These are phyloP conservation scores for Trichoderma breve DNA, from an alignment of 2,329 filamentous ascomycete species.

Conservation along the genomic window DNA sequence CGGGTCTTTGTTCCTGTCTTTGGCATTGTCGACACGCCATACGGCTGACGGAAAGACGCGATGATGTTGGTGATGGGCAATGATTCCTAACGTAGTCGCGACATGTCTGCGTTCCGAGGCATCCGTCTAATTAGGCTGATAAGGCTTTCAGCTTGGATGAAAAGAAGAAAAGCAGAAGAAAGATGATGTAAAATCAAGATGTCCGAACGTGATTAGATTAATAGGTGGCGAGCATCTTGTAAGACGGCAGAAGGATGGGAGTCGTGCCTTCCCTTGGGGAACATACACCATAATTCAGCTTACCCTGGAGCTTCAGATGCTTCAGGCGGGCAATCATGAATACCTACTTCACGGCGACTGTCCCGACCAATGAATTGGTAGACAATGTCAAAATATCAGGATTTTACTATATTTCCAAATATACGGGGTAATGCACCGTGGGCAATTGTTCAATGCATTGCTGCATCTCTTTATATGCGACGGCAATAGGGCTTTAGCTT, in stretches of 20 bases:
- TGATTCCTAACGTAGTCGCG: background rate
- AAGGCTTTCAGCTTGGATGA: background rate
- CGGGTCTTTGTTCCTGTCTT: background rate
- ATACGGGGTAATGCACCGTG: fast-evolving
- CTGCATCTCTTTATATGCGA: too few relatives aligned
- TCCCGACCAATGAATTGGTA: too few relatives aligned
- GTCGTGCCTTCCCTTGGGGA: background rate
- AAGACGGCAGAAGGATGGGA: background rate
- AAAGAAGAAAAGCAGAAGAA: background rate
- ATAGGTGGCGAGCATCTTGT: background rate
- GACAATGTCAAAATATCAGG: too few relatives aligned
- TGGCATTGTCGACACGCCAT: background rate
- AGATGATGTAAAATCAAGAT: background rate
- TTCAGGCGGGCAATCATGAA: too few relatives aligned
- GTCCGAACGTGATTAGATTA: background rate
- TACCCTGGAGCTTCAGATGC: background rate
- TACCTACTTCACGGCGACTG: background rate
- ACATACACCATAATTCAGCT: background rate
- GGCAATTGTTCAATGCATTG: too few relatives aligned
- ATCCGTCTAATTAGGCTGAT: background rate
- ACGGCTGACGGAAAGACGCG: background rate
- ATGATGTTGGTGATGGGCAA: background rate
- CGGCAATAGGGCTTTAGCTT: too few relatives aligned
- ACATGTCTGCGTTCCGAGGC: background rate
- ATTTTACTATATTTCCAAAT: background rate